Base-by-base conservation (phyloP, 805 yeast species). In the Saccharomycopsis sp. region DNA sequence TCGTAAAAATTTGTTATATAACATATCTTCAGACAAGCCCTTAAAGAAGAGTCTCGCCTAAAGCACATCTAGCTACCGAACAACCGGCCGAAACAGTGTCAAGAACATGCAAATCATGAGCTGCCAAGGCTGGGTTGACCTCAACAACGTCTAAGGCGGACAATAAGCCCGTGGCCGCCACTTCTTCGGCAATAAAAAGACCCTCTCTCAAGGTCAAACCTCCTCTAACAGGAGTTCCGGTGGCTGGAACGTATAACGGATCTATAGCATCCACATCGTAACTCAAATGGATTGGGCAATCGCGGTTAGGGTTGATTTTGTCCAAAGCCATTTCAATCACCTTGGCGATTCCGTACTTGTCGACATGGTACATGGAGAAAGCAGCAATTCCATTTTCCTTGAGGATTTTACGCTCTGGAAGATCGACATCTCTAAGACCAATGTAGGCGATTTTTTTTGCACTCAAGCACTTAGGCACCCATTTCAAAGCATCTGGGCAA, bases 211-310 rank as follows among this genome's bases (percentile, higher is more conserved):
- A 79, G 7, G 97, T 85, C 63, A 92, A 77, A 2, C 99, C 99
- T 63, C 98, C 98, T 70, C 96, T 84, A 15, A 92, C 99, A 50
- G 97, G 92, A 1, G 99, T 94, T 56, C 99, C 99, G 0, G 99
- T 92, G 46, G 97, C 96, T 18, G 97, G 97, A 14, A 94, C 97
- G 68, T 77, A 91, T 61, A 83, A 79, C 52, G 98, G 98, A 72
- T 92, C 99, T 59, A 94, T 85, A 50, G 97, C 97, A 73, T 92
- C 99, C 50, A 92, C 97, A 69, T 92, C 99, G 70, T 91, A 92
- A 24, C 95, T 86, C 63, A 94, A 73, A 75, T 92, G 97, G 62
- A 94, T 79, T 53, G 99, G 98, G 14, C 79, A 72, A 56, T 79
- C 75, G 20, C 82, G 79, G 56, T 81, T 78, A 15, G 96, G 96